phyloP scores from a whole-genome alignment of 495 filamentous ascomycete species.

The Tetracladium marchalianum region DNA sequence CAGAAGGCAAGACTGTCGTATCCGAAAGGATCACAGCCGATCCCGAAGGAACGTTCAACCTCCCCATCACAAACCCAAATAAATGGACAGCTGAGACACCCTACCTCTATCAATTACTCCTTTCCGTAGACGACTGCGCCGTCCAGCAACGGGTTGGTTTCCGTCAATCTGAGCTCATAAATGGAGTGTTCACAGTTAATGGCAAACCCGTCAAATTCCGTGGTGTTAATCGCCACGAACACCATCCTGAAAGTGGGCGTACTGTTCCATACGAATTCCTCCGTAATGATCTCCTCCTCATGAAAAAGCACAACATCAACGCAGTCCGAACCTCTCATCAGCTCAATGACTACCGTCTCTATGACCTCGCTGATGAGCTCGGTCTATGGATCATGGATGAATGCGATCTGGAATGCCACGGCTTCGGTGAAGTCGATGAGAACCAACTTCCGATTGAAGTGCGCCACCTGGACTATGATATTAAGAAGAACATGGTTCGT shows the following conservation, averaged over 20 bases:
- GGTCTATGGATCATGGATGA: constrained; percentile 67
- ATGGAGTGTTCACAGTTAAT: constrained; percentile 51
- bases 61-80: constrained; percentile 12
- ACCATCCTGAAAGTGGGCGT: constrained; percentile 49
- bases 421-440: constrained; percentile 44
- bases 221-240: constrained; percentile 62
- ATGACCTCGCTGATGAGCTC: constrained; percentile 57
- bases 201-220: constrained; percentile 48
- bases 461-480: constrained; percentile 12
- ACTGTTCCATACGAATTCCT: constrained; percentile 48
- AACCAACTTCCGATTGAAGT: not conserved
- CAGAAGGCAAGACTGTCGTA: constrained; percentile 3
- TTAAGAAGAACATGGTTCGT: constrained; percentile 26
- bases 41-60: constrained; percentile 5
- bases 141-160: constrained; percentile 49
- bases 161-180: constrained; percentile 43
- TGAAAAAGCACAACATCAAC: constrained; percentile 63
- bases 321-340: constrained; percentile 58
- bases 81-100: constrained; percentile 68
- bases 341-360: constrained; percentile 48
- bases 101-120: constrained; percentile 43
- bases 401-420: constrained; percentile 65
- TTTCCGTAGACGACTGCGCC: constrained; percentile 29
- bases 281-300: constrained; percentile 46
- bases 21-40: constrained; percentile 17